Evolutionary conservation across 1,284 basidiomycete species (phyloP).

Genomic region (Pseudozyma sp.): DNA sequence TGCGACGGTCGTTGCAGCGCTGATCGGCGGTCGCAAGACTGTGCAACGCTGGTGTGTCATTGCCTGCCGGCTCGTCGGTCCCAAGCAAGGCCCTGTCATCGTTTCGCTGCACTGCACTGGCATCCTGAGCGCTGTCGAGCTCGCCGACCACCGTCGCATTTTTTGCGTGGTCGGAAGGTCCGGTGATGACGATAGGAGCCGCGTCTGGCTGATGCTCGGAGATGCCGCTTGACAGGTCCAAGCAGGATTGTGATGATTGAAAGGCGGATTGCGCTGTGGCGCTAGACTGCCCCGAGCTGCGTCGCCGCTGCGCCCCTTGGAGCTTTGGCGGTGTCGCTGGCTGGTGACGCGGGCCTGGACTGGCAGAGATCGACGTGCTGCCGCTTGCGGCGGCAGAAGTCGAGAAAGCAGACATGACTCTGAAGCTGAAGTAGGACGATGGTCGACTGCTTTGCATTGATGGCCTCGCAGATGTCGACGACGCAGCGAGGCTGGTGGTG

Average conservation of each 20-base stretch:
- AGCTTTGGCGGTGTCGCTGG: neutral
- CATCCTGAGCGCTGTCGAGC: neutral
- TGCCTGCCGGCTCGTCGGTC: neutral
- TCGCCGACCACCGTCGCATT: neutral
- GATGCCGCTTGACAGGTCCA: slow-evolving; percentile 17
- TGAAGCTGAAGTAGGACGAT: slow-evolving; percentile 21
- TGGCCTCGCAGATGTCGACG: slow-evolving; percentile 12
- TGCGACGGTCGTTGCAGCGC: too few species aligned
- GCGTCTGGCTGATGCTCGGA: slow-evolving; percentile 14
- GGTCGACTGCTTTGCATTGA: slow-evolving; percentile 6
- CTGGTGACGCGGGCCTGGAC: slow-evolving; percentile 9
- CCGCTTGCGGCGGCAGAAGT: slow-evolving; percentile 1
- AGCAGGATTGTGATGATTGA: slow-evolving; percentile 27
- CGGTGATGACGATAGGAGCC: neutral
- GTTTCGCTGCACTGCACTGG: neutral
- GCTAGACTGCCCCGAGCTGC: slow-evolving; percentile 29
- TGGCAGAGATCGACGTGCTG: slow-evolving; percentile 12
- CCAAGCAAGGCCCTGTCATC: neutral
- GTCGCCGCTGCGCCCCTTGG: slow-evolving; percentile 3
- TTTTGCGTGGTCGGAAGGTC: slow-evolving; percentile 1
- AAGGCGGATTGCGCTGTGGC: slow-evolving; percentile 26
- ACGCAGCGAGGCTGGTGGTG: slow-evolving; percentile 9
- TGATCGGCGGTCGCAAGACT: too few species aligned
- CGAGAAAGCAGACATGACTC: slow-evolving; percentile 5
- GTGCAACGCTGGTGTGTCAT: neutral